Evolutionary conservation across 306 rosid species (phyloP).

Genomic region (Quercus alba): DNA sequence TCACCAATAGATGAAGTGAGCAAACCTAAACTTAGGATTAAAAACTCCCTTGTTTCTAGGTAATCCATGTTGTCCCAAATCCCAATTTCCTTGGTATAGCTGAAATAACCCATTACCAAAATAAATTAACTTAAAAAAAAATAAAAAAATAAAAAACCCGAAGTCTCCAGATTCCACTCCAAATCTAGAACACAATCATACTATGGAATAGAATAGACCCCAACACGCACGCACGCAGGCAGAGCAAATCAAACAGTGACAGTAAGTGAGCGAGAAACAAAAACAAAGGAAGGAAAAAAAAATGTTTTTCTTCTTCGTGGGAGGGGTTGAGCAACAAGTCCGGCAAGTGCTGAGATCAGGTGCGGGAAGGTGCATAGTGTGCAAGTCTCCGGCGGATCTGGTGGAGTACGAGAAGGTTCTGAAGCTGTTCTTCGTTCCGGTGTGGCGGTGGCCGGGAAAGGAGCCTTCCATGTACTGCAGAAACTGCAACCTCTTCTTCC

Average conservation of each 20-base stretch:
- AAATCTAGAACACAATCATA: background rate
- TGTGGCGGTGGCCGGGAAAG: conserved; percentile 84
- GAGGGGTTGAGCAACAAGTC: conserved; percentile 73
- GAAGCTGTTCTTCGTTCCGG: conserved; percentile 82
- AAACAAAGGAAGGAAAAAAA: background rate
- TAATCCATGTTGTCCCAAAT: too few relatives aligned
- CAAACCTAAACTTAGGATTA: too few relatives aligned
- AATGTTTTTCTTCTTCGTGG: conserved; percentile 84
- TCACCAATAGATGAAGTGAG: too few relatives aligned
- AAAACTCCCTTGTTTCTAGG: too few relatives aligned
- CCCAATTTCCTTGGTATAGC: too few relatives aligned
- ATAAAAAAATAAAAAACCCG: background rate
- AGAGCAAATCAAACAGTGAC: too few relatives aligned
- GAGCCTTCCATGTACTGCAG: conserved; percentile 55
- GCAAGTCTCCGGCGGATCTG: conserved; percentile 57
- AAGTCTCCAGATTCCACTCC: background rate
- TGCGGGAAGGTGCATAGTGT: conserved; percentile 62
- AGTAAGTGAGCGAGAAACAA: too few relatives aligned
- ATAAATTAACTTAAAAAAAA: too few relatives aligned
- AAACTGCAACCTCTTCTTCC: conserved; percentile 62
- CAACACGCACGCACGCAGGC: too few relatives aligned
- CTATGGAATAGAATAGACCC: too few relatives aligned
- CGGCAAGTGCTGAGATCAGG: conserved; percentile 64
- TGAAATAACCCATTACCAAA: too few relatives aligned
- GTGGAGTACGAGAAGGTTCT: conserved; percentile 81